phyloP scores from a whole-genome alignment of 2,329 filamentous ascomycete genomes.

The Elsinoe batatas region DNA sequence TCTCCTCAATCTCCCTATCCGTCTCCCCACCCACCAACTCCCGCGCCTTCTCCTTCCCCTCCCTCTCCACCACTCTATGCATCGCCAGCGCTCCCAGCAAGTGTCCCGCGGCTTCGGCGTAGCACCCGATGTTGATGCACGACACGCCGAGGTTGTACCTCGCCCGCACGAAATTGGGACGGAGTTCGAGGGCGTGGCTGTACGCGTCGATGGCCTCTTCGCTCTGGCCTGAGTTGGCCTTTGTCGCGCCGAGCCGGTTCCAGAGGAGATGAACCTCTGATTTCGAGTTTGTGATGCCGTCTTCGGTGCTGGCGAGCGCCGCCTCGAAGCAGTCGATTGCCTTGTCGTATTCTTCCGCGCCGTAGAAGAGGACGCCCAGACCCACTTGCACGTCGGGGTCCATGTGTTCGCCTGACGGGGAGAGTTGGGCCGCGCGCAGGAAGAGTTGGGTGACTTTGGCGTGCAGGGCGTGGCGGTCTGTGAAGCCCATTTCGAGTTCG shows the following conservation, averaged over 20 bases:
- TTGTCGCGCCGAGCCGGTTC: constrained; percentile 92
- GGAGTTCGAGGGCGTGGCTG: constrained; percentile 78
- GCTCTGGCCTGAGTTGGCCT: constrained; percentile 84
- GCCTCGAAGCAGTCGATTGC: constrained; percentile 96
- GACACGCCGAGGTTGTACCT: constrained; percentile 93
- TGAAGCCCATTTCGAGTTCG: constrained; percentile 73
- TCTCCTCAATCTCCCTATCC: constrained; percentile 50
- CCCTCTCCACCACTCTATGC: constrained; percentile 87
- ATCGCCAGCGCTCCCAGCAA: constrained; percentile 84
- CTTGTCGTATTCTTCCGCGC: constrained; percentile 95
- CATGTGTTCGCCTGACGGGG: constrained; percentile 87
- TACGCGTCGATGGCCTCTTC: constrained; percentile 97
- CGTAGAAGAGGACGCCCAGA: constrained; percentile 93
- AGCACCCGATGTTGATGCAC: constrained; percentile 96
- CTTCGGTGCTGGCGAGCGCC: constrained; percentile 75
- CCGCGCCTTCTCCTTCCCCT: constrained; percentile 70
- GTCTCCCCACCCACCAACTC: constrained; percentile 61
- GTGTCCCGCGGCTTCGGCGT: constrained; percentile 85
- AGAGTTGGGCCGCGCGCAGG: constrained; percentile 84
- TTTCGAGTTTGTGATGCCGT: constrained; percentile 71
- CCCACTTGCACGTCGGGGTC: constrained; percentile 98
- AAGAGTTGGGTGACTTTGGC: constrained; percentile 84
- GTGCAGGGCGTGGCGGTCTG: constrained; percentile 80
- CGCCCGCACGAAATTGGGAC: constrained; percentile 93
- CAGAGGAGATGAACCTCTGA: constrained; percentile 88